Evolutionary conservation across 106 monocot genomes (phyloP).

Genomic region (Platanthera guangdongensis): DNA sequence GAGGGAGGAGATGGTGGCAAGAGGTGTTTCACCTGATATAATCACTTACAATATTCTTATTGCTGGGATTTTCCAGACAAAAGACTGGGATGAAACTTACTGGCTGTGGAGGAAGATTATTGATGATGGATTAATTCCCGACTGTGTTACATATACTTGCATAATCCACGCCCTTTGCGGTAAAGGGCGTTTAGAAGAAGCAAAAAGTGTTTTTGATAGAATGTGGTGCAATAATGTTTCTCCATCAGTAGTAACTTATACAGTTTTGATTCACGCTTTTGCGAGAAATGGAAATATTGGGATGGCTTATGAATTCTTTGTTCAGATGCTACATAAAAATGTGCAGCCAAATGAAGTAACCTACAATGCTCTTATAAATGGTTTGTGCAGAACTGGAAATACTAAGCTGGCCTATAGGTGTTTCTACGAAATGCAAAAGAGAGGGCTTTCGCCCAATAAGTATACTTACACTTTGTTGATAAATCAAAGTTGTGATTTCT

Average conservation of each 20-base stretch:
- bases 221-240: slow-evolving; percentile 42
- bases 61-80: slow-evolving; percentile 48
- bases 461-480: slow-evolving; percentile 83
- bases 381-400: slow-evolving; percentile 44
- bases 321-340: slow-evolving; percentile 34
- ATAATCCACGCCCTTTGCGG: slow-evolving; percentile 73
- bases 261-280: slow-evolving; percentile 67
- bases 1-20: slow-evolving; percentile 64
- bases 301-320: slow-evolving; percentile 37
- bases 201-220: slow-evolving; percentile 26
- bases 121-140: slow-evolving; percentile 52
- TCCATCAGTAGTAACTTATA: slow-evolving; percentile 82
- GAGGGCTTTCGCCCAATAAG: slow-evolving; percentile 67
- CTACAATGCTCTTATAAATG: slow-evolving; percentile 82
- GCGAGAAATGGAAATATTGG: slow-evolving; percentile 41
- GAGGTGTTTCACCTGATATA: slow-evolving; percentile 40
- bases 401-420: slow-evolving; percentile 47
- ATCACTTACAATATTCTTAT: slow-evolving; percentile 83
- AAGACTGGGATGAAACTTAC: slow-evolving; percentile 38
- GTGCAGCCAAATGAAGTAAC: slow-evolving; percentile 71
- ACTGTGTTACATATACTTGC: slow-evolving; percentile 81
- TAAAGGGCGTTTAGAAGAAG: slow-evolving; percentile 33
- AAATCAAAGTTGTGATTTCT: slow-evolving; percentile 47
- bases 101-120: slow-evolving; percentile 45
- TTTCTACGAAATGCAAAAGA: slow-evolving; percentile 65